Base-by-base conservation (phyloP, 2,329 filamentous ascomycete species). In the Hymenoscyphus repandus region DNA sequence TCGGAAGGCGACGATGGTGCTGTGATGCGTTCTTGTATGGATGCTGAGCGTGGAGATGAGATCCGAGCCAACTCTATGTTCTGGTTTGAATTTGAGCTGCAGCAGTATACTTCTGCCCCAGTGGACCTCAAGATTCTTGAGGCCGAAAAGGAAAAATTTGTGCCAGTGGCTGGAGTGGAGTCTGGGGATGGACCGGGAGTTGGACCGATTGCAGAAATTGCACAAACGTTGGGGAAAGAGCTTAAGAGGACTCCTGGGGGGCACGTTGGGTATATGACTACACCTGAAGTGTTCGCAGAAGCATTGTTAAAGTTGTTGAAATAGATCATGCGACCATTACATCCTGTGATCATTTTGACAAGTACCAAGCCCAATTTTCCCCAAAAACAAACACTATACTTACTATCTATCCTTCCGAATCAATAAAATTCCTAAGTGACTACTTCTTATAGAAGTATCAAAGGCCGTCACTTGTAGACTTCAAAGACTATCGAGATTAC, bases 241-340 rank as follows among this genome's bases (percentile, higher is more conserved):
- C n/a, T n/a, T n/a, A 27, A 49, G 7, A 47, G 45, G 18, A 18
- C 49, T 20, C 49, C 52, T 30, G 49, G 52, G 15, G 52, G 49
- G 22, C 48, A 54, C 36, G 18, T 55, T 37, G 86, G 71, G 7
- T 50, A 50, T 37, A 36, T 22, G 15, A 37, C 27, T 20, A 17
- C 18, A 11, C 17, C 31, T 4, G 32, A 45, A 11, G 17, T n/a
- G n/a, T n/a, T n/a, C n/a, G n/a, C n/a, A n/a, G n/a, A n/a, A n/a
- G n/a, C n/a, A n/a, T n/a, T n/a, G n/a, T n/a, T n/a, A n/a, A n/a
- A n/a, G n/a, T n/a, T n/a, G n/a, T n/a, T n/a, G n/a, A n/a, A n/a
- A n/a, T n/a, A n/a, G n/a, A n/a, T n/a, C n/a, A n/a, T n/a, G n/a
- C n/a, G n/a, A n/a, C n/a, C n/a, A n/a, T n/a, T n/a, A n/a, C n/a